phyloP scores from a whole-genome alignment of 2,329 filamentous ascomycete genomes.

The Stagonosporopsis tanaceti region DNA sequence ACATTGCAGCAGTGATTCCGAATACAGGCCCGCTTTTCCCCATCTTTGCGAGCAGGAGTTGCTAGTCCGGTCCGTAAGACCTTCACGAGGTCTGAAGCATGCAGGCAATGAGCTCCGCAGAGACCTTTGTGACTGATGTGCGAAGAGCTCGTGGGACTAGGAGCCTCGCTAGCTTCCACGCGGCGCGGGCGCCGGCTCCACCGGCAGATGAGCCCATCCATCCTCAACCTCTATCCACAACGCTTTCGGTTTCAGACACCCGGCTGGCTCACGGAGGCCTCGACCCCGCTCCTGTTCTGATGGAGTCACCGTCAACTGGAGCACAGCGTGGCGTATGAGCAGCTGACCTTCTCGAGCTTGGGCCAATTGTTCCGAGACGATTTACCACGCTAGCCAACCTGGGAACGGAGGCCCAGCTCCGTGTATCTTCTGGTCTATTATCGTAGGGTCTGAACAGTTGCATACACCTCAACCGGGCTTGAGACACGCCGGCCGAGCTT shows the following conservation, averaged over 20 bases:
- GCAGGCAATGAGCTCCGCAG: not conserved
- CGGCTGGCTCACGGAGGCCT: slow-evolving; percentile 12
- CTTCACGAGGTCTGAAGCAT: not conserved
- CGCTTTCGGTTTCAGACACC: slow-evolving; percentile 8
- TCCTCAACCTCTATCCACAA: slow-evolving; percentile 1
- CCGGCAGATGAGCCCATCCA: slow-evolving; percentile 4
- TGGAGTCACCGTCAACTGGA: slow-evolving; percentile 6
- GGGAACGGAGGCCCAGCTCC: slow-evolving; percentile 9
- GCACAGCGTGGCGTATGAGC: not conserved
- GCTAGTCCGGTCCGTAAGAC: not conserved
- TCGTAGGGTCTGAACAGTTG: slow-evolving; percentile 6
- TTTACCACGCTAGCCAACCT: slow-evolving; percentile 5
- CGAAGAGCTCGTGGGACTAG: not conserved
- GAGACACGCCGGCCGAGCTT: slow-evolving; percentile 11
- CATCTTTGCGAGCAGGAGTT: not conserved
- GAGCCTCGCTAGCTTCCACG: not conserved
- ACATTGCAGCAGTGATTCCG: not conserved
- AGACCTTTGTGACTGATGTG: not conserved
- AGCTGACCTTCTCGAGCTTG: slow-evolving; percentile 3
- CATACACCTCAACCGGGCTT: slow-evolving; percentile 13
- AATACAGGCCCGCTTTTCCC: not conserved
- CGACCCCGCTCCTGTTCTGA: slow-evolving; percentile 11
- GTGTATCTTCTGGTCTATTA: slow-evolving; percentile 3
- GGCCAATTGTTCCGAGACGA: slow-evolving; percentile 2
- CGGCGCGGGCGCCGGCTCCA: slow-evolving; percentile 4